Evolutionary conservation across 441 rosid genomes (phyloP), one percentile per base, ranked within the genome.

Genomic region (Populus tomentosa): DNA sequence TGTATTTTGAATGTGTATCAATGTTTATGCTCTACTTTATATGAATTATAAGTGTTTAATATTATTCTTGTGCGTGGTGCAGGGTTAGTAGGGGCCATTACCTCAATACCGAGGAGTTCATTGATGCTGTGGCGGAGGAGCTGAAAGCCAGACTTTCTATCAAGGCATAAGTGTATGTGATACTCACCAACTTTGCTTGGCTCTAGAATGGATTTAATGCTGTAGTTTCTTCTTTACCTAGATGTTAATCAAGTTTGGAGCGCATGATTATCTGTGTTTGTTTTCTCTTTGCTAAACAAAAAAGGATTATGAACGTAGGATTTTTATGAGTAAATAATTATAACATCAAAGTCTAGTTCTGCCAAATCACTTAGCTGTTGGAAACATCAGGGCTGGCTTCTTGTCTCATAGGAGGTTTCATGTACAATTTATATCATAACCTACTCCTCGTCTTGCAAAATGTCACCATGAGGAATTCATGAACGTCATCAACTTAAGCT

Each of bases 81-180:
- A 91, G 98, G 90, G 81, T 89, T 42, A 38, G 79, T 23, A 88
- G 93, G 84, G 89, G 79, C 59, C 87, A 82, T 16, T 94, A 91
- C 84, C 86, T 93, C 81, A 94, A 87, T 80, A 94, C 98, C 0
- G 95, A 93, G 81, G 94, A 95, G 85, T 95, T 95, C 87, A 90
- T 95, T 70, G 98, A 91, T 72, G 91, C 92, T 53, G 93, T 94
- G 75, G 97, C 93, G 16, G 85, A 83, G 70, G 94, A 90, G 82
- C 88, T 93, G 79, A 86, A 82, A 73, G 83, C 83, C 70, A 87
- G 86, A 78, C 80, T 91, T 69, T 71, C 83, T 74, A 77, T 66
- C 76, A 50, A 85, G 82, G 78, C 80, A 21, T 75, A 53, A 50
- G 9, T 24, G 79, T 75, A 64, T 11, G 79, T 66, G 24, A 20